These are phyloP conservation scores for Tolypocladium amazonense DNA, from an alignment of 2,329 filamentous ascomycete genomes.

Conservation along the genomic window DNA sequence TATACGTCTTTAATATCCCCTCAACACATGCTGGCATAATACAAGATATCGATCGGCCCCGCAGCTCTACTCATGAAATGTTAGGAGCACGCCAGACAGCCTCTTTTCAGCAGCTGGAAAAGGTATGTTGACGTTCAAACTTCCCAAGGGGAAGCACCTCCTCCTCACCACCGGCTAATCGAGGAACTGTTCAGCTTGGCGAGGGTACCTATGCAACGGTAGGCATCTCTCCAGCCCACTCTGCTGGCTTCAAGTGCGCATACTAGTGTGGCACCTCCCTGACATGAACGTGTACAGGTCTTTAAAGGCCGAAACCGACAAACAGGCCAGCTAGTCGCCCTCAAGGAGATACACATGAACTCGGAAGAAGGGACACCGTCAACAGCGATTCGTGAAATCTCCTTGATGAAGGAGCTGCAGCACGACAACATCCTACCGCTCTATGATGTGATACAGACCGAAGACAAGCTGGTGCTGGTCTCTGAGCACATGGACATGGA, in stretches of 20 bases:
- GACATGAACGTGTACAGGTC: slow-evolving; percentile 44
- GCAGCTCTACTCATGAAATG: background rate
- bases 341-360: slow-evolving; percentile 98
- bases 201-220: background rate
- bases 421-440: slow-evolving; percentile 97
- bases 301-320: slow-evolving; percentile 98
- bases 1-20: no score
- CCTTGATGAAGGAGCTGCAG: slow-evolving; percentile 98
- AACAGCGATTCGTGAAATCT: slow-evolving; percentile 96
- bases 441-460: slow-evolving; percentile 97
- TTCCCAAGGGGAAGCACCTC: background rate
- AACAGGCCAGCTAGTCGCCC: slow-evolving; percentile 88
- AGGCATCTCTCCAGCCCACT: background rate
- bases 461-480: slow-evolving; percentile 99
- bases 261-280: background rate
- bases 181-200: background rate
- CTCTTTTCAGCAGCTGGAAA: background rate
- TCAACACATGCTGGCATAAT: background rate
- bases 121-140: background rate
- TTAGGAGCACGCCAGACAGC: background rate
- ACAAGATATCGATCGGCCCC: background rate
- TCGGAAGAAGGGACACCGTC: slow-evolving; percentile 96
- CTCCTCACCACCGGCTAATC: background rate
- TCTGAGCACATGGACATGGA: slow-evolving; percentile 99
- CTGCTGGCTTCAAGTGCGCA: background rate